These are phyloP conservation scores for Hanseniaspora sp. DNA, from an alignment of 1,139 yeast species.

Conservation along the genomic window DNA sequence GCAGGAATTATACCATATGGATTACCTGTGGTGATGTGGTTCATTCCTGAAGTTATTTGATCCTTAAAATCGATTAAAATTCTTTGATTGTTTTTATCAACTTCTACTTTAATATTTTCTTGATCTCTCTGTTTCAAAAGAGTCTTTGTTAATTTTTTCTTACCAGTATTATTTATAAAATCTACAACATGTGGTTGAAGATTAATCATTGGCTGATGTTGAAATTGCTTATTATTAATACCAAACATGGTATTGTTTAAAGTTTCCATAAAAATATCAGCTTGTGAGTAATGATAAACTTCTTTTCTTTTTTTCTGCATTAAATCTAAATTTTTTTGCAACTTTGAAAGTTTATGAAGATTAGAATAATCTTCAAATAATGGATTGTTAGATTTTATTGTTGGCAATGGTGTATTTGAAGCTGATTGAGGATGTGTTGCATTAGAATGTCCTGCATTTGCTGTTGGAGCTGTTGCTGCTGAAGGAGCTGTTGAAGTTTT, in stretches of 20 bases:
- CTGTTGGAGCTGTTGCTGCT: not conserved
- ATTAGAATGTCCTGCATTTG: constrained; percentile 11
- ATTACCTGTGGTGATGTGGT: constrained; percentile 14
- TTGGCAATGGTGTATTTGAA: constrained; percentile 13
- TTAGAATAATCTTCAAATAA: constrained; percentile 26
- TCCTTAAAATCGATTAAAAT: constrained; percentile 7
- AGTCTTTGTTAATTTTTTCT: constrained; percentile 27
- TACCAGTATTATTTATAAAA: constrained; percentile 27
- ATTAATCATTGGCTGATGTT: constrained; percentile 22
- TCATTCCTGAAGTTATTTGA: constrained; percentile 11
- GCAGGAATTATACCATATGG: constrained; percentile 5
- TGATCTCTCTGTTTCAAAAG: constrained; percentile 28
- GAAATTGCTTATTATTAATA: constrained; percentile 24
- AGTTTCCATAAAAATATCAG: constrained; percentile 28
- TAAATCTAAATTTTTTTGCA: constrained; percentile 27
- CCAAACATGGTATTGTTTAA: constrained; percentile 27
- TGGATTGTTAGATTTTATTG: constrained; percentile 21
- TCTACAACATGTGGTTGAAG: constrained; percentile 25
- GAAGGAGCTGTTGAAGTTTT: too few species aligned
- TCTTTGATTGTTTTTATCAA: not conserved
- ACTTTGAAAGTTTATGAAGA: constrained; percentile 23
- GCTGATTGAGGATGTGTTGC: constrained; percentile 17
- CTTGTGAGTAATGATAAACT: constrained; percentile 25
- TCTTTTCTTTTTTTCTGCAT: constrained; percentile 30
- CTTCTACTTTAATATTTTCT: constrained; percentile 19